A percentile compares a stretch with the other conserved stretches of the same genome.
phyloP scores from a whole-genome alignment of 768 basidiomycete species.

The Favolaschia claudopus region DNA sequence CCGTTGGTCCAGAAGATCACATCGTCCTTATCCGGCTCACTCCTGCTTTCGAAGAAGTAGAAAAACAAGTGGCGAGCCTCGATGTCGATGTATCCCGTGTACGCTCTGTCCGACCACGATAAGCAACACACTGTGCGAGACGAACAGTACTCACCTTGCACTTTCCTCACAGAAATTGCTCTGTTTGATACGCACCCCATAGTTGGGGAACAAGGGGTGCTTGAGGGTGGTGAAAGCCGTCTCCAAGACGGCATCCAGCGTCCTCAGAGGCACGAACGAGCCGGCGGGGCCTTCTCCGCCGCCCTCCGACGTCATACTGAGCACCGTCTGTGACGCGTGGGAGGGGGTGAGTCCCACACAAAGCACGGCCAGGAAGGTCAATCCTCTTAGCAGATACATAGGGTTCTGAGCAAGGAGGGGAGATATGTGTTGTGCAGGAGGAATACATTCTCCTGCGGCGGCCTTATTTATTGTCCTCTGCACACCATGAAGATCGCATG shows the following conservation, averaged over 20 bases:
- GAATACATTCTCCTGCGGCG: no score
- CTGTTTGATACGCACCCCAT: constrained; percentile 49
- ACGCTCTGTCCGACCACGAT: constrained; percentile 36
- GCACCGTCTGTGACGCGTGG: background rate
- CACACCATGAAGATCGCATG: no score
- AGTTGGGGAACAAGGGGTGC: constrained; percentile 52
- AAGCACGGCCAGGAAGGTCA: no score
- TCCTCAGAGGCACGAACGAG: background rate
- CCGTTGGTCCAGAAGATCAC: constrained; percentile 62
- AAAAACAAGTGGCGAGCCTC: constrained; percentile 58
- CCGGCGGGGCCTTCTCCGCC: background rate
- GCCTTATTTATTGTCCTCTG: no score
- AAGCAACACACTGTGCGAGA: background rate
- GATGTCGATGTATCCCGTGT: constrained; percentile 58
- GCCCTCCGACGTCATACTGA: no score
- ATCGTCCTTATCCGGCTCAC: constrained; percentile 51
- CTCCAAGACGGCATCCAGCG: constrained; percentile 9
- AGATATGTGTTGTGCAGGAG: no score
- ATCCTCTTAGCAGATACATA: no score
- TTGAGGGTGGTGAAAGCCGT: constrained; percentile 27
- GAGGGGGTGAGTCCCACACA: no score
- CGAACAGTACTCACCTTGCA: constrained; percentile 36
- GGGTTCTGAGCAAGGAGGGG: no score
- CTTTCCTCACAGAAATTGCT: constrained; percentile 44
- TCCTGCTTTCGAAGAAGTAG: constrained; percentile 65